Evolutionary conservation across 2,329 filamentous ascomycete species (phyloP), one percentile per base, ranked within the genome.

Genomic region (Hypomyces rosellus): DNA sequence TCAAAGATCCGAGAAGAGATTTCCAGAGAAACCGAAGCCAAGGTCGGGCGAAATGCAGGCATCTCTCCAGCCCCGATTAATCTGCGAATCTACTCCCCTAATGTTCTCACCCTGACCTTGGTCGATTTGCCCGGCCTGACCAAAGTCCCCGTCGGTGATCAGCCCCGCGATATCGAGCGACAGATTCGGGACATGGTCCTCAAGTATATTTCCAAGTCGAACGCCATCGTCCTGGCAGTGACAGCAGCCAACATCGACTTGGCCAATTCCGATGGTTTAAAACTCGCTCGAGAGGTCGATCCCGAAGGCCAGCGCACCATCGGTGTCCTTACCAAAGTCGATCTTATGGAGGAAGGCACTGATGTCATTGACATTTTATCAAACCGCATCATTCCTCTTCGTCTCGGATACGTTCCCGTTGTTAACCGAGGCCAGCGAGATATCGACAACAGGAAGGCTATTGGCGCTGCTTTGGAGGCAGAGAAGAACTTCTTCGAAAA

Each of bases 1-100:
- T 88, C 90, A 77, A 96, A 96, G 78, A 96, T 99, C 64, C 84
- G 93, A 62, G 93, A 97, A 52, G 93, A 99, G 75, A 99, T 99
- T 67, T 87, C 92, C 59, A 85, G 89, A 63, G 93, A 99, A 75
- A 99, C 93, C 40, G 91, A 96, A 65, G 85, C 88, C 61, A 97
- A 99, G 77, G 95, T 95, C 59, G 93, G 93, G 58, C 85, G 85
- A 68, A 99, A 99, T 77, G 88, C 87, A 46, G 93, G 92, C 70
- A 99, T 99, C 71, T 97, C 92, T 43, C 89, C 93, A 20, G 87
- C 89, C 33, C 93, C 93, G 46, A 99, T 99, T 78, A 97, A 97
- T 76, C 78, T 99, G 64, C 85, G 93, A 65, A 96, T 99, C 73
- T 97, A 95, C 81, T 97, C 92, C 47, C 93, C 93, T 48, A 96